A percentile compares a stretch with the other conserved stretches of the same genome.
Conservation (phyloP, 2,329 filamentous ascomycete species). For the Pezicula neosporulosa region DNA sequence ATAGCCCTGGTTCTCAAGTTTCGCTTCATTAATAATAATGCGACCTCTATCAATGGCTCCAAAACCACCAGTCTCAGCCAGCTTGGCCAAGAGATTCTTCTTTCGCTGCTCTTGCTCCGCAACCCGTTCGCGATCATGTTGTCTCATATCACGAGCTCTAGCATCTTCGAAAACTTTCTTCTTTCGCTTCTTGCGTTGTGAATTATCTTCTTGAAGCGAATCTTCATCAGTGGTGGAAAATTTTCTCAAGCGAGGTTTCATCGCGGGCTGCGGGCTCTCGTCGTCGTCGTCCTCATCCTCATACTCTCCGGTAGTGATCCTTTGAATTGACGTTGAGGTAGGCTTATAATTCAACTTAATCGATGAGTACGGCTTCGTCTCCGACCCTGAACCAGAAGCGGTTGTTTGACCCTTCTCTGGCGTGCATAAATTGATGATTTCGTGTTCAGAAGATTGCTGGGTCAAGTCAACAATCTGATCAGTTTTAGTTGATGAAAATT, state of each 20-base stretch:
- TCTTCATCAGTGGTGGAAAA: slow-evolving; percentile 6
- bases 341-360: too few species aligned
- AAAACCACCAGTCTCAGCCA: slow-evolving; percentile 40
- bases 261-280: slow-evolving; percentile 29
- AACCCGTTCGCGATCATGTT: slow-evolving; percentile 49
- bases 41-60: slow-evolving; percentile 39
- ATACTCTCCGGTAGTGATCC: slow-evolving; percentile 11
- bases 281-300: slow-evolving; percentile 22
- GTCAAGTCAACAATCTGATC: too few species aligned
- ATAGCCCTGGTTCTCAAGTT: slow-evolving; percentile 54
- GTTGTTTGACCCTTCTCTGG: too few species aligned
- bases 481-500: too few species aligned
- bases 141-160: slow-evolving; percentile 43
- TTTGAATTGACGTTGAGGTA: not conserved
- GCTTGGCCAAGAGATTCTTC: slow-evolving; percentile 40
- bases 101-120: slow-evolving; percentile 51
- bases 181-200: slow-evolving; percentile 31
- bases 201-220: slow-evolving; percentile 5
- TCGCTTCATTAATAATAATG: slow-evolving; percentile 65
- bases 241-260: slow-evolving; percentile 31
- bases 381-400: too few species aligned
- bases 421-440: too few species aligned
- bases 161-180: slow-evolving; percentile 42
- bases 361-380: too few species aligned
- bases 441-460: too few species aligned